phyloP scores from a whole-genome alignment of 1,139 yeast species.

The Magnusiomyces clavatus region DNA sequence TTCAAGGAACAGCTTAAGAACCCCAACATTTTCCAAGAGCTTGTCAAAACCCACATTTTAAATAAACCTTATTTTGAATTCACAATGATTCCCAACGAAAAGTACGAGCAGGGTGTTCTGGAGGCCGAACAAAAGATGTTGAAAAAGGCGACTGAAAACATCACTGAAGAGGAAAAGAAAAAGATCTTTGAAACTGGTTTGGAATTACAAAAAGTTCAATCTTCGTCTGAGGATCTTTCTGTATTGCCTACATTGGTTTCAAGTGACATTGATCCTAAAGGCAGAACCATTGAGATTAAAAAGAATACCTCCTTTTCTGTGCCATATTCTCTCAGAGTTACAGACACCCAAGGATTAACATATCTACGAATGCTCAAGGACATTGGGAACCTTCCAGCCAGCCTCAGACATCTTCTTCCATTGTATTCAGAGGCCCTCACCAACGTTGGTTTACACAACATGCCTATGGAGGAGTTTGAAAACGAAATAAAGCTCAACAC shows the following conservation, averaged over 20 bases:
- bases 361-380: constrained; percentile 57
- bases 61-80: constrained; percentile 56
- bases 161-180: constrained; percentile 52
- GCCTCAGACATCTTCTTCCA: constrained; percentile 62
- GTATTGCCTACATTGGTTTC: constrained; percentile 72
- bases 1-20: constrained; percentile 56
- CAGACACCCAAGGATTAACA: constrained; percentile 45
- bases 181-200: constrained; percentile 53
- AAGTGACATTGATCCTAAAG: constrained; percentile 59
- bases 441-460: constrained; percentile 68
- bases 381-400: constrained; percentile 45
- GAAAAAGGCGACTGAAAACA: constrained; percentile 34
- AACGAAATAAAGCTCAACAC: constrained; percentile 75
- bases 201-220: constrained; percentile 54
- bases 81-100: constrained; percentile 63
- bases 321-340: constrained; percentile 29
- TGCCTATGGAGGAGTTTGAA: constrained; percentile 74
- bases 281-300: constrained; percentile 36
- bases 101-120: constrained; percentile 42
- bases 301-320: constrained; percentile 12
- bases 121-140: constrained; percentile 54
- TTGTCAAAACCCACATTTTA: constrained; percentile 49
- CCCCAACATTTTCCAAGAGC: constrained; percentile 49
- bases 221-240: constrained; percentile 61
- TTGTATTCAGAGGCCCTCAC: constrained; percentile 74